A percentile compares a stretch with the other conserved stretches of the same genome.
These are phyloP conservation scores for Umbelopsis sp. DNA, from an alignment of 371 early-diverging fungal species.

Conservation along the genomic window DNA sequence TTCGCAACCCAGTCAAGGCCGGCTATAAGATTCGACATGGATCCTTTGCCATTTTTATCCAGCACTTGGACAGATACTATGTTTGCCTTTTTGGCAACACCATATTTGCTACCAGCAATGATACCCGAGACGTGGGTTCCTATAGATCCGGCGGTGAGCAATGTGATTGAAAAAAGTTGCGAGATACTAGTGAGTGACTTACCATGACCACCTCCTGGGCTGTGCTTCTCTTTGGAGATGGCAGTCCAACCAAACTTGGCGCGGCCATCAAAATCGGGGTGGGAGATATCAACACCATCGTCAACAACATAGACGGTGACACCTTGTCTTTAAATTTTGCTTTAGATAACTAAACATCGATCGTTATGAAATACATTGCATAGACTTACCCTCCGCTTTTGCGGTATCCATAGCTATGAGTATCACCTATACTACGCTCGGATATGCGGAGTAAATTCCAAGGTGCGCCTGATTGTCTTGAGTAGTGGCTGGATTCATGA, in stretches of 20 bases:
- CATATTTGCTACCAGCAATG: slow-evolving; percentile 75
- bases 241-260: slow-evolving; percentile 64
- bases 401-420: slow-evolving; percentile 39
- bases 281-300: slow-evolving; percentile 44
- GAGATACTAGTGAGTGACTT: slow-evolving; percentile 16
- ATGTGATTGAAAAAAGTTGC: neutral
- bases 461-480: slow-evolving; percentile 31
- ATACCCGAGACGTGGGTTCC: slow-evolving; percentile 87
- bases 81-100: slow-evolving; percentile 87
- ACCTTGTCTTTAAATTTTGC: slow-evolving; percentile 27
- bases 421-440: slow-evolving; percentile 24
- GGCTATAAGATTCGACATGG: slow-evolving; percentile 65
- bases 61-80: slow-evolving; percentile 89
- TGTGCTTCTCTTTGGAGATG: slow-evolving; percentile 63
- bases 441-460: slow-evolving; percentile 52
- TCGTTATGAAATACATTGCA: neutral
- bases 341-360: neutral
- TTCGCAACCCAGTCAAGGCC: slow-evolving; percentile 73
- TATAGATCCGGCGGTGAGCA: neutral
- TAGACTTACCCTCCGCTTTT: slow-evolving; percentile 30
- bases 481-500: slow-evolving; percentile 27
- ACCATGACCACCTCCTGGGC: slow-evolving; percentile 34
- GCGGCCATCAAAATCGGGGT: slow-evolving; percentile 65
- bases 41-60: slow-evolving; percentile 63
- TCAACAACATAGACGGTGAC: slow-evolving; percentile 62